A percentile compares a stretch with the other conserved stretches of the same genome.
Evolutionary conservation across 495 filamentous ascomycete species (phyloP).

Genomic region (Hypoxylon trugodes): DNA sequence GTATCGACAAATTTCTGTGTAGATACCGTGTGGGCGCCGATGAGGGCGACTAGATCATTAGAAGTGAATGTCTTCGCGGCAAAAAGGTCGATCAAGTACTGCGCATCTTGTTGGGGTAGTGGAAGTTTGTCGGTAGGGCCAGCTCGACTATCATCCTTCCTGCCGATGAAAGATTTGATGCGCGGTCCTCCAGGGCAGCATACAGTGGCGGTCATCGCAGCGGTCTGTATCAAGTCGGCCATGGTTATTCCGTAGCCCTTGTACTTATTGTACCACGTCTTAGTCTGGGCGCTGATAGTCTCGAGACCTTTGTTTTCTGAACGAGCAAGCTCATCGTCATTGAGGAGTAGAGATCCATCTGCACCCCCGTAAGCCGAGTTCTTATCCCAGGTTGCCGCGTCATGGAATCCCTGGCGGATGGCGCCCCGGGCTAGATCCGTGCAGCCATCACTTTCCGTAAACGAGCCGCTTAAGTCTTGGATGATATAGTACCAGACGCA

Average conservation of each 20-base stretch:
- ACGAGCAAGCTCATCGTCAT: conserved; percentile 42
- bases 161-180: conserved; percentile 46
- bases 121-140: conserved; percentile 44
- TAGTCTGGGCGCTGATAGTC: conserved; percentile 44
- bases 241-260: conserved; percentile 44
- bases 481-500: conserved; percentile 55
- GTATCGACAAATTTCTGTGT: conserved; percentile 56
- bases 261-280: conserved; percentile 45
- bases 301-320: conserved; percentile 44
- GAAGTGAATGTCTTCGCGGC: conserved; percentile 58
- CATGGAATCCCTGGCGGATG: conserved; percentile 54
- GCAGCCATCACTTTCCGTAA: conserved; percentile 41
- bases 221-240: conserved; percentile 55
- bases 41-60: conserved; percentile 55
- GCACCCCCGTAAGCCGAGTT: conserved; percentile 46
- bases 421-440: conserved; percentile 47
- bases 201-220: conserved; percentile 48
- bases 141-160: conserved; percentile 38
- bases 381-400: conserved; percentile 49
- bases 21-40: conserved; percentile 59
- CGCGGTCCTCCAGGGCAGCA: conserved; percentile 51
- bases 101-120: conserved; percentile 29
- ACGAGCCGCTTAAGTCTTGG: conserved; percentile 46
- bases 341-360: conserved; percentile 51
- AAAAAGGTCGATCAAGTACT: conserved; percentile 51